Base-by-base conservation (phyloP, 2,329 filamentous ascomycete species). In the Leptodontidium sp. region DNA sequence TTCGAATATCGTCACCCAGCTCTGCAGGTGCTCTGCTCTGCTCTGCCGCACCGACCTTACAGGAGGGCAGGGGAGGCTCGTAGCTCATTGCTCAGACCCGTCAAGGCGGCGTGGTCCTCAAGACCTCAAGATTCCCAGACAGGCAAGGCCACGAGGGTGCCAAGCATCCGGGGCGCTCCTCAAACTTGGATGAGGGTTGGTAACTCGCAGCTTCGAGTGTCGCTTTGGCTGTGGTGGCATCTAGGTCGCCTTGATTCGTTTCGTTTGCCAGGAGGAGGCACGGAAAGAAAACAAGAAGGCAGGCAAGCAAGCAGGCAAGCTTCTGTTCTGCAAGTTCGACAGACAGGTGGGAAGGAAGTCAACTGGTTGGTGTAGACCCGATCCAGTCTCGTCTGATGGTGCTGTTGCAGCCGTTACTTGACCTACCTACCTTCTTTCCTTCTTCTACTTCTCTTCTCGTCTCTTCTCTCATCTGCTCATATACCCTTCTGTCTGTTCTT, bases 401-500 rank as follows among this genome's bases (percentile, higher is more conserved):
- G 52, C 14, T 17, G 26, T 2, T 35, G 35, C 35, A 40, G 57
- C 35, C 26, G 11, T 61, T 32, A 43, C 24, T 45, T 55, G 14
- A 52, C 61, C 45, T 63, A 6, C 61, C 21, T 35, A 52, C 61
- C 45, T 63, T 14, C 61, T 35, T 35, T 63, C 45, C 43, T 38
- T 32, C 47, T 59, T 49, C 61, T 47, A 7, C 32, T 35, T 17
- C 47, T 32, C 47, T 59, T 49, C 61, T 47, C 14, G 32, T 35
- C 26, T 49, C 50, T 45, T n/a, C 21, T 52, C 24, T 32, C 14
- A 11, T 29, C 43, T 45, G 9, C 47, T 49, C 52, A 2, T 45
- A 3, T 53, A 21, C 32, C 26, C 32, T 14, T 53, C 40, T 29
- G 17, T 55, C 49, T 62, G 11, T 53, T 53, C 55, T 29, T 45